Base-by-base conservation (phyloP, 768 basidiomycete genomes). In the Termitomyces sp. region DNA sequence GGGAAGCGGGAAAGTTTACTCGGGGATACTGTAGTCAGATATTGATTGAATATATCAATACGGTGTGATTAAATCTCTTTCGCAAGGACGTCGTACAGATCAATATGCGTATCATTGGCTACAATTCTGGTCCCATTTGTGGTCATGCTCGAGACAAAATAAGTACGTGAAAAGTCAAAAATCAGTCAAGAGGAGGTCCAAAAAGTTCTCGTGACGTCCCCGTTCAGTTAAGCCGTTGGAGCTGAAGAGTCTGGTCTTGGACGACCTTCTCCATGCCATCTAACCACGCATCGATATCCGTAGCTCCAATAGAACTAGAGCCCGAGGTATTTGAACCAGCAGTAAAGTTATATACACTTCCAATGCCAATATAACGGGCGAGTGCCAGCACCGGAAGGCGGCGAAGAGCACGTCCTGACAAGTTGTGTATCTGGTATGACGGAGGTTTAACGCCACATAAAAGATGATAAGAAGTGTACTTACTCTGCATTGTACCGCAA, bases 341-440 rank as follows among this genome's bases (percentile, higher is more conserved):
- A 28, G 28, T 32, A 24, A 63, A 54, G 4, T 53, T 49, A 26
- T 53, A 54, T 14, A 75, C 47, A 61, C 69, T 71, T n/a, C 82
- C 80, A 16, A 78, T 71, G 30, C 86, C 82, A 51, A 98, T 86
- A 68, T 93, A 87, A 8, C 84, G 80, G 4, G 96, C 92, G 47
- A 97, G 84, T 1, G 95, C 92, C 20, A 98, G 82, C 47, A 98
- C 93, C 3, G 97, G 97, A n/a, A 99, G 78, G 7, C 94, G 85
- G 13, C 97, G 85, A 13, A 99, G 79, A 1, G 92, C 87, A 36
- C 97, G 87, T 14, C 97, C 97, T 16, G 95, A 97, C 79, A 98
- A 85, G n/a, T 82, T 82, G 68, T 93, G 86, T 18, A 70, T 69
- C 88, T 90, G 55, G 10, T 33, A 30, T 38, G 18, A 32, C 42